These are phyloP conservation scores for Trypanosoma melophagium DNA, from an alignment of 208 protist species.

Conservation along the genomic window DNA sequence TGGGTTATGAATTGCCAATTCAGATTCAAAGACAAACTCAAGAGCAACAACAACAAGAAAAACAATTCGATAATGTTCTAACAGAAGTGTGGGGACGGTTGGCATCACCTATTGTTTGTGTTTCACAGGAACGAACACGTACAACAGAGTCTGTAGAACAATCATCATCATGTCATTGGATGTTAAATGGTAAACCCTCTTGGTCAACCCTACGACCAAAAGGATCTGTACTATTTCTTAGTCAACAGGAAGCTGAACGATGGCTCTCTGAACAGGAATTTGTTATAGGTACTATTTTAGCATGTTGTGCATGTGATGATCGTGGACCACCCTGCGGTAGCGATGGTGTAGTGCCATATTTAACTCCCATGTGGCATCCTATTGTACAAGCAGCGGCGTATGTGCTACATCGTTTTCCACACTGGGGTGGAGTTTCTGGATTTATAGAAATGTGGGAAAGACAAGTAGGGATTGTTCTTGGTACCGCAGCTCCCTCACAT, in stretches of 20 bases:
- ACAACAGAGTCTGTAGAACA: constrained; percentile 1
- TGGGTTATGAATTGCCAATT: constrained; percentile 63
- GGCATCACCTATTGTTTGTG: constrained; percentile 23
- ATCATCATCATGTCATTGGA: not conserved
- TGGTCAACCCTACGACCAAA: not conserved
- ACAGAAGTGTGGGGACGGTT: constrained; percentile 9
- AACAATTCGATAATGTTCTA: not conserved
- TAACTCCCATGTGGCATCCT: constrained; percentile 52
- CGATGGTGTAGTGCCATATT: constrained; percentile 22
- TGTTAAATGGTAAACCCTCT: not conserved
- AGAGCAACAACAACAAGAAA: not conserved
- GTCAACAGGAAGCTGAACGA: constrained; percentile 51
- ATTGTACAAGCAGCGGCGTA: constrained; percentile 49
- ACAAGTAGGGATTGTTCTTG: constrained; percentile 70
- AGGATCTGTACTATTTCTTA: constrained; percentile 43
- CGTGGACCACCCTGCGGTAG: not conserved
- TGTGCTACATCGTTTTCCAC: constrained; percentile 45
- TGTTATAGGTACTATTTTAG: constrained; percentile 72
- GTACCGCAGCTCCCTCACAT: constrained; percentile 55
- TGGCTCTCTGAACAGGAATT: constrained; percentile 86
- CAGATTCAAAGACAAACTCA: constrained; percentile 19
- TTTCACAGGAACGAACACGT: constrained; percentile 20
- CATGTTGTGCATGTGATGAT: constrained; percentile 43
- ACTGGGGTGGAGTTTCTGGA: constrained; percentile 43
- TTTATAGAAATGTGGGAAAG: constrained; percentile 73